These are phyloP conservation scores for Phragmites australis DNA, from an alignment of 176 grass and related monocot species.

Conservation along the genomic window DNA sequence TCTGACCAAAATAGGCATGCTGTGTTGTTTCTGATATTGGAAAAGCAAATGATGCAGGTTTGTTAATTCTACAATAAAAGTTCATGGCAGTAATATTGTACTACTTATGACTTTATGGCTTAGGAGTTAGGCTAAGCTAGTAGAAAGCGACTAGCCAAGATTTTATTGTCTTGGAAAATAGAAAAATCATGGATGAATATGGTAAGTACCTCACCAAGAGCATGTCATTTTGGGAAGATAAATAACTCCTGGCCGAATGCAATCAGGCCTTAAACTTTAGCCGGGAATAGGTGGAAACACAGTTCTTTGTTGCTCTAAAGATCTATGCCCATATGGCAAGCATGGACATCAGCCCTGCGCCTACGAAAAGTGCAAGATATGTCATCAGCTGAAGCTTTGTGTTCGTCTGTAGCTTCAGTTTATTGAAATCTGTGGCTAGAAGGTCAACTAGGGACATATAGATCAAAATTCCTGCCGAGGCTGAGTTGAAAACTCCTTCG, in stretches of 20 bases:
- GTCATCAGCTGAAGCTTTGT: slow-evolving; percentile 75
- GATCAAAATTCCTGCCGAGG: slow-evolving; percentile 88
- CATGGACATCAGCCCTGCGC: slow-evolving; percentile 84
- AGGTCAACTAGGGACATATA: slow-evolving; percentile 98
- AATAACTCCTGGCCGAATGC: slow-evolving; percentile 9
- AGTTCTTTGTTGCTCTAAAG: neutral
- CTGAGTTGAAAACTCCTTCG: slow-evolving; percentile 80
- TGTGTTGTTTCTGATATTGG: slow-evolving; percentile 31
- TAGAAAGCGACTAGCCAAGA: slow-evolving; percentile 12
- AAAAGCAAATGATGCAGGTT: slow-evolving; percentile 1
- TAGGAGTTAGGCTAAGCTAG: neutral
- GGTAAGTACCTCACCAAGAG: slow-evolving; percentile 24
- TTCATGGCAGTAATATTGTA: neutral
- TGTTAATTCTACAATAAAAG: neutral
- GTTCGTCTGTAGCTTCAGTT: slow-evolving; percentile 80
- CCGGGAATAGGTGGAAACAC: neutral
- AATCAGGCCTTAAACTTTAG: slow-evolving; percentile 9
- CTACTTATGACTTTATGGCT: neutral
- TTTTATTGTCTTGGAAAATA: slow-evolving; percentile 22
- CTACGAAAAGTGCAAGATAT: slow-evolving; percentile 75
- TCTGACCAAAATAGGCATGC: neutral
- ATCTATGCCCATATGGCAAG: slow-evolving; percentile 89
- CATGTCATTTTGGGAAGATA: slow-evolving; percentile 2
- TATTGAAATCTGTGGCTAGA: slow-evolving; percentile 88
- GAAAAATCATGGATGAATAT: slow-evolving; percentile 18